phyloP scores from a whole-genome alignment of 768 basidiomycete species.

The Lentinula guzmanii region DNA sequence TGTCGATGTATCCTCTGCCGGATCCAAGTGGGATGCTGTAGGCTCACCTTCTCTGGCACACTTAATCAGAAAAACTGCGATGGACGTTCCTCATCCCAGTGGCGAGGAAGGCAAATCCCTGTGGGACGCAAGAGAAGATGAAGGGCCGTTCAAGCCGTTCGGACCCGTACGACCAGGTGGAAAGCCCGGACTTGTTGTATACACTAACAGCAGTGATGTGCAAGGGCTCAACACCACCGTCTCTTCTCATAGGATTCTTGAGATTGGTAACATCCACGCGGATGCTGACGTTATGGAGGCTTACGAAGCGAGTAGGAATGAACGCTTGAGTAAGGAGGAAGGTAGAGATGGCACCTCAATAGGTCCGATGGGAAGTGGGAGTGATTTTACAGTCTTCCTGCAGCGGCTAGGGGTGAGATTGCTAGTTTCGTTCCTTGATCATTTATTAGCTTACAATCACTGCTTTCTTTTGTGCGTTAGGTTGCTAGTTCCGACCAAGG shows the following conservation, averaged over 20 bases:
- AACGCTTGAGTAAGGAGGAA: constrained; percentile 3
- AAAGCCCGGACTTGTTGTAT: constrained; percentile 46
- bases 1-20: constrained; percentile 61
- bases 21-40: constrained; percentile 46
- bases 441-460: not conserved
- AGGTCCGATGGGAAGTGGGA: constrained; percentile 71
- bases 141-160: constrained; percentile 40
- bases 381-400: constrained; percentile 90
- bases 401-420: constrained; percentile 63
- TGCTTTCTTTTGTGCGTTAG: constrained; percentile 12
- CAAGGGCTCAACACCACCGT: not conserved
- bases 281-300: constrained; percentile 37
- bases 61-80: constrained; percentile 61
- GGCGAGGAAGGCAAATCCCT: constrained; percentile 51
- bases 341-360: constrained; percentile 38
- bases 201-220: constrained; percentile 47
- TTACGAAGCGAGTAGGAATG: constrained; percentile 30
- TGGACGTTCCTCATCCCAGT: constrained; percentile 71
- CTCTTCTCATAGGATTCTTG: not conserved
- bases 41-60: constrained; percentile 46
- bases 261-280: constrained; percentile 19
- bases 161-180: constrained; percentile 40
- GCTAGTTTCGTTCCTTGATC: not conserved
- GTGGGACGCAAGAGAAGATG: constrained; percentile 71
- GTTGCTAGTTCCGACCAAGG: constrained; percentile 41